Evolutionary conservation across 352 stramenopile species (phyloP).

Genomic region (Pythium folliculosum): DNA sequence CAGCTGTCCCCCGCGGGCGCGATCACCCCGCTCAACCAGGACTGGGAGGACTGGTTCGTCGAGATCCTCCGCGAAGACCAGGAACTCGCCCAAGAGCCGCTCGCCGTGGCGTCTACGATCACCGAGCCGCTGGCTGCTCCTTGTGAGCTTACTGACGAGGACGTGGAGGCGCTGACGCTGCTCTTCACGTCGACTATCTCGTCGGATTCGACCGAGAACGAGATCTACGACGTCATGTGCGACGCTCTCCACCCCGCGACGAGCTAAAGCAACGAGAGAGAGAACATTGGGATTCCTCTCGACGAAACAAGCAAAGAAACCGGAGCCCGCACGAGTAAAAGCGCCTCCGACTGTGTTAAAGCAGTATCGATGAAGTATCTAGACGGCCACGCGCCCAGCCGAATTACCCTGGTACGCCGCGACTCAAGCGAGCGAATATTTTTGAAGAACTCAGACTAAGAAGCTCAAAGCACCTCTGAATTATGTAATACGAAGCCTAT

Average conservation of each 20-base stretch:
- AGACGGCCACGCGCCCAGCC: no score
- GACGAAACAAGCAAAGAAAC: neutral
- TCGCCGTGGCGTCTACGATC: conserved; percentile 1
- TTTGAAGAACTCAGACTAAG: neutral
- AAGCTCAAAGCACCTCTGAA: neutral
- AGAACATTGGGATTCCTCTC: neutral
- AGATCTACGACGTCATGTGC: conserved; percentile 25
- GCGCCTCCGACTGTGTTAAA: neutral
- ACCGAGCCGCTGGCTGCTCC: conserved; percentile 18
- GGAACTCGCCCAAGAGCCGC: conserved; percentile 6
- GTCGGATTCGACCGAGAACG: conserved; percentile 17
- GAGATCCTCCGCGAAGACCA: conserved; percentile 13
- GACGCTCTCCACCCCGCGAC: conserved; percentile 4
- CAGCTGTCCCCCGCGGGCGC: neutral
- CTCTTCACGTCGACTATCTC: conserved; percentile 21
- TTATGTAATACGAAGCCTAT: neutral
- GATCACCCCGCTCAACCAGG: conserved; percentile 7
- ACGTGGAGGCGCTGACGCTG: conserved; percentile 18
- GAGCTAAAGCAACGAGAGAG: conserved; percentile 1
- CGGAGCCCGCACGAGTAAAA: no score
- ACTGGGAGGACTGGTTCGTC: conserved; percentile 19
- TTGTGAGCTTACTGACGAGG: conserved; percentile 12
- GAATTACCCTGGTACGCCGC: no score
- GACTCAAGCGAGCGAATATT: neutral
- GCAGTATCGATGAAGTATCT: neutral